Evolutionary conservation across 768 basidiomycete genomes (phyloP).

Genomic region (Mycena galericulata): DNA sequence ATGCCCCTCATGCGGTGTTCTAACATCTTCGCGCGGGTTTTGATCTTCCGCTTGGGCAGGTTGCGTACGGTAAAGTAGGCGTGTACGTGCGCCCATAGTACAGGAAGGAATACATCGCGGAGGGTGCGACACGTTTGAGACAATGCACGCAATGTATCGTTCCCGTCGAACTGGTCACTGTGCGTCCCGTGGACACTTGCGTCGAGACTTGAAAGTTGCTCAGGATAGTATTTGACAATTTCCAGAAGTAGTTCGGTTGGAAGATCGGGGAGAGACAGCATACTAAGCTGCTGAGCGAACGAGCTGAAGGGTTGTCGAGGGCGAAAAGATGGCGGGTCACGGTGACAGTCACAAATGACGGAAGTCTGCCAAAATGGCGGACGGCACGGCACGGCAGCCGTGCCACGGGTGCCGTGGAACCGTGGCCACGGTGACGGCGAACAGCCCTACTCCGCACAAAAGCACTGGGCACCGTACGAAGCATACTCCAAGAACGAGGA

Average conservation of each 20-base stretch:
- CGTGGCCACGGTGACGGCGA: too few relatives aligned
- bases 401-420: too few relatives aligned
- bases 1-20: conserved; percentile 24
- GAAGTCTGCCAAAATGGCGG: too few relatives aligned
- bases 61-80: background rate
- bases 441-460: too few relatives aligned
- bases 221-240: conserved; percentile 15
- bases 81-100: conserved; percentile 15
- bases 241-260: conserved; percentile 26
- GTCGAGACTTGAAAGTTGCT: background rate
- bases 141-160: conserved; percentile 14
- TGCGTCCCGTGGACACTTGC: background rate
- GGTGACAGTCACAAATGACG: too few relatives aligned
- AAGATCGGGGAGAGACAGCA: conserved; percentile 23
- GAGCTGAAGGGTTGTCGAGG: too few relatives aligned
- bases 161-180: conserved; percentile 2
- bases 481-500: too few relatives aligned
- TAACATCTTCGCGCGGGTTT: conserved; percentile 17
- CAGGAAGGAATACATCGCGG: conserved; percentile 11
- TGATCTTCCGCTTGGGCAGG: conserved; percentile 1
- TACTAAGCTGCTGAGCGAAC: too few relatives aligned
- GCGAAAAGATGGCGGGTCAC: too few relatives aligned
- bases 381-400: too few relatives aligned
- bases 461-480: too few relatives aligned
- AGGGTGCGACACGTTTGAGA: conserved; percentile 14